Evolutionary conservation across 1,139 yeast species (phyloP), one percentile per base, ranked within the genome.

Genomic region (Kodamaea plutei): DNA sequence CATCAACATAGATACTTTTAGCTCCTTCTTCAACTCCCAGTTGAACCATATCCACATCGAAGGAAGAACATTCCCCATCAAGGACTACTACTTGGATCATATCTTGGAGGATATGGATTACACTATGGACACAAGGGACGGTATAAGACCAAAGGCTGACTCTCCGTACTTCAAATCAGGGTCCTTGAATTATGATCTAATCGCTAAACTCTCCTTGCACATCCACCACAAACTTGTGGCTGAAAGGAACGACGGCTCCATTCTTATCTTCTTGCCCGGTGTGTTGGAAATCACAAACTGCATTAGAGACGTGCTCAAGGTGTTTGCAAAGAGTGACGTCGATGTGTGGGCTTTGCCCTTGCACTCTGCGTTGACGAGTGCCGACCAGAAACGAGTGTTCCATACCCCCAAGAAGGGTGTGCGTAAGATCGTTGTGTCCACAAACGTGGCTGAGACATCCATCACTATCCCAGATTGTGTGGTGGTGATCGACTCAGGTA

Each of bases 401-500:
- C 64, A 58, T 15, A 37, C 37, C 4, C 69, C 83, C 0, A 77
- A 79, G 2, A 51, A 45, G 1, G 72, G 75, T 0, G 61, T 64
- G 23, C 66, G 96, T 37, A 91, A 89, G 47, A 73, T 89, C 23
- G 85, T 89, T n/a, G 88, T 85, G 0, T 77, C 96, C 1, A 91
- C 98, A 0, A 91, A 84, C 48, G 81, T 84, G 39, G 84, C 95
- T 1, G 91, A 82, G 54, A 83, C 93, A 0, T 85, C 95, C 17
- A 84, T 85, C 39, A 85, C 95, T 1, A 91, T 91, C 35, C 88
- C 96, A 8, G 97, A 91, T 57, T 85, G 93, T 58, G 95, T 88
- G 12, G 95, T 79, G 0, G 96, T 91, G 1, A 74, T 91, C 24
- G 97, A 91, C 51, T 65, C 85, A 1, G 98, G 97, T 3, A 65